Percentiles rank a stretch among this genome's conserved stretches.
Conservation (phyloP, 345 rosid genomes). For the Murraya koenigii region DNA sequence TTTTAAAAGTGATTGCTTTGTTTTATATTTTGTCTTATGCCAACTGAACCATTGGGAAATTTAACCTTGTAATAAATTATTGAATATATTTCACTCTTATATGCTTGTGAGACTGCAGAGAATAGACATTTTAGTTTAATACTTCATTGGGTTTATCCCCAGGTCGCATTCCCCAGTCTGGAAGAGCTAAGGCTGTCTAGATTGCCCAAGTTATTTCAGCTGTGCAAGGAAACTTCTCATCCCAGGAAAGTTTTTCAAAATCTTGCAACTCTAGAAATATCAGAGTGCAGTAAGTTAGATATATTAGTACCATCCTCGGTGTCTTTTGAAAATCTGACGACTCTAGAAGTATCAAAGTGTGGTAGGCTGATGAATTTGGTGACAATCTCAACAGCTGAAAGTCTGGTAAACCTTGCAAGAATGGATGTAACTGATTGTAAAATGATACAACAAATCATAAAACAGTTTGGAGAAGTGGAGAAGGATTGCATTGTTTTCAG, state of each 20-base stretch:
- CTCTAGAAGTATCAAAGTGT: slow-evolving; percentile 14
- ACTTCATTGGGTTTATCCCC: not conserved
- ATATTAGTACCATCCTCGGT: slow-evolving; percentile 10
- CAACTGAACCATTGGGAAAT: no score
- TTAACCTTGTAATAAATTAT: no score
- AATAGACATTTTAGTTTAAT: not conserved
- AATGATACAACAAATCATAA: slow-evolving; percentile 17
- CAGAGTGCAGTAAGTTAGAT: not conserved
- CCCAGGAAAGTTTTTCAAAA: not conserved
- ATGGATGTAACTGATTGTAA: slow-evolving; percentile 19
- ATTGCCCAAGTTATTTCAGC: not conserved
- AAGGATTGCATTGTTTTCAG: slow-evolving; percentile 3
- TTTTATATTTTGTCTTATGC: no score
- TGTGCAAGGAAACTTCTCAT: not conserved
- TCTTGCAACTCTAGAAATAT: not conserved
- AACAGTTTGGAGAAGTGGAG: not conserved
- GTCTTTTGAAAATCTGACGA: slow-evolving; percentile 16
- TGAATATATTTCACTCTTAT: no score
- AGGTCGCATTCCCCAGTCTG: not conserved
- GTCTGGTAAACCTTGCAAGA: slow-evolving; percentile 10
- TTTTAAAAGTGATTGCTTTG: no score
- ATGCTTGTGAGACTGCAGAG: no score
- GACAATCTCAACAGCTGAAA: slow-evolving; percentile 12
- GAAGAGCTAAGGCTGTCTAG: not conserved
- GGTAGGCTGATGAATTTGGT: slow-evolving; percentile 13